These are phyloP conservation scores for Xerophyta viscosa DNA, from an alignment of 106 monocot species.

Conservation along the genomic window DNA sequence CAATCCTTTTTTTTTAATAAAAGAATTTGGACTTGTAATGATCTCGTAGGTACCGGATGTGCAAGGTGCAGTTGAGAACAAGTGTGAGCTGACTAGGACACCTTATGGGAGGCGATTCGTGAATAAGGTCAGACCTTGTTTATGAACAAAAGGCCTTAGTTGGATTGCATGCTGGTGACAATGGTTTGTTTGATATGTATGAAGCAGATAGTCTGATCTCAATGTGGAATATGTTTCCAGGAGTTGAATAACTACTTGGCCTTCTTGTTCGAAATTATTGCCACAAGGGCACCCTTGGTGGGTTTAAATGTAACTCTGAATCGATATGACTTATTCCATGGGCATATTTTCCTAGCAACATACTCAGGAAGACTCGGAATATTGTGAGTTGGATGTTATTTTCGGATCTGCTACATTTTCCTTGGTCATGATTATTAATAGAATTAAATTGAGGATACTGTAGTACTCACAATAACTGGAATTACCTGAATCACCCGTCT, in stretches of 20 bases:
- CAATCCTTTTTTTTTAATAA: no score
- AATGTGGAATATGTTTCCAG: slow-evolving; percentile 22
- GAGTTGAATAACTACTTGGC: slow-evolving; percentile 79
- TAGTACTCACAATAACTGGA: no score
- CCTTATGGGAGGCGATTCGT: slow-evolving; percentile 75
- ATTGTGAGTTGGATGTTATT: slow-evolving; percentile 45
- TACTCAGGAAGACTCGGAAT: slow-evolving; percentile 77
- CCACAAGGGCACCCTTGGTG: slow-evolving; percentile 41
- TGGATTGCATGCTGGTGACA: background rate
- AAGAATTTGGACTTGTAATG: background rate
- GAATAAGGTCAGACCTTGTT: slow-evolving; percentile 34
- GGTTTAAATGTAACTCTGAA: slow-evolving; percentile 73
- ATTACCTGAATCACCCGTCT: no score
- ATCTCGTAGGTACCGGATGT: slow-evolving; percentile 74
- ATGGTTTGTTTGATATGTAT: background rate
- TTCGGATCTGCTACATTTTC: no score
- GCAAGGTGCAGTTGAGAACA: slow-evolving; percentile 49
- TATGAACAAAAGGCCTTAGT: background rate
- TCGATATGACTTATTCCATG: slow-evolving; percentile 95
- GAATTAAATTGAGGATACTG: no score
- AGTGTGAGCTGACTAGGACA: slow-evolving; percentile 79
- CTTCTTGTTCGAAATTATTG: slow-evolving; percentile 84
- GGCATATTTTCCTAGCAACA: slow-evolving; percentile 81
- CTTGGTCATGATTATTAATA: no score
- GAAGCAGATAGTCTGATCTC: background rate